These are phyloP conservation scores for Heritiera littoralis DNA, from an alignment of 345 rosid species.

Conservation along the genomic window DNA sequence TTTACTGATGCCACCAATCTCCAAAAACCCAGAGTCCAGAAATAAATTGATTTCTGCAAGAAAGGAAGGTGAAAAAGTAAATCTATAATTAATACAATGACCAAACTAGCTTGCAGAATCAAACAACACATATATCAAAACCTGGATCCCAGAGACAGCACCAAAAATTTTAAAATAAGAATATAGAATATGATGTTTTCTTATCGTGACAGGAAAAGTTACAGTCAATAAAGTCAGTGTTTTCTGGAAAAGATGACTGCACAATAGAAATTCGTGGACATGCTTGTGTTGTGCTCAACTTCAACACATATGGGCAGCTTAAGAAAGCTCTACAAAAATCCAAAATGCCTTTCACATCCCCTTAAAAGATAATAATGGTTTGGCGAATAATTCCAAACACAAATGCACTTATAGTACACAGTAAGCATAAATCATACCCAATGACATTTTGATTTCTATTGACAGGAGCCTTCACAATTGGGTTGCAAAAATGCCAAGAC, in stretches of 20 bases:
- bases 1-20: constrained; percentile 4
- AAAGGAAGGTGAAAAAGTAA: background rate
- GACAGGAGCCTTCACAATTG: background rate
- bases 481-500: background rate
- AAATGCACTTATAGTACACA: background rate
- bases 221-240: background rate
- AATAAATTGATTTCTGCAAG: constrained; percentile 1
- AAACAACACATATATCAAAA: background rate
- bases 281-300: background rate
- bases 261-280: background rate
- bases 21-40: background rate
- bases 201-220: background rate
- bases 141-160: background rate
- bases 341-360: constrained; percentile 1
- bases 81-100: background rate
- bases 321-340: background rate
- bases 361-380: background rate
- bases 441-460: background rate
- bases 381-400: background rate
- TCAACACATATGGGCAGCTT: background rate
- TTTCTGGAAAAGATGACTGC: background rate
- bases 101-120: background rate
- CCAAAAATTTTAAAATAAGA: background rate
- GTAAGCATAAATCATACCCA: background rate
- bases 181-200: background rate